Conservation (phyloP, 176 grass and related monocot species). For the Raddia guianensis region DNA sequence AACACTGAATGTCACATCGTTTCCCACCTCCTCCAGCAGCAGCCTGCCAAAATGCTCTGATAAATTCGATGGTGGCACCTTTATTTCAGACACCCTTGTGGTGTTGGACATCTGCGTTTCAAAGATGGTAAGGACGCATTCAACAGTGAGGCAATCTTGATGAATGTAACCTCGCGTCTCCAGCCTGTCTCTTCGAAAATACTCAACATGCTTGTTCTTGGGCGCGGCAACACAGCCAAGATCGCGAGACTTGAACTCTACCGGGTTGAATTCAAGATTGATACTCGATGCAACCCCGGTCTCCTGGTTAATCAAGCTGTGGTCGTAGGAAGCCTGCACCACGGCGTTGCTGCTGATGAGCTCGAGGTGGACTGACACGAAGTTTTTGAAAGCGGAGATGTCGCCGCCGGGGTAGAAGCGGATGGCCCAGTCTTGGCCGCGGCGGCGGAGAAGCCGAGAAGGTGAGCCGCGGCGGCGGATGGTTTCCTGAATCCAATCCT, state of each 20-base stretch:
- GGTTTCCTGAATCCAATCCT: no score
- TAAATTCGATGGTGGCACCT: not conserved
- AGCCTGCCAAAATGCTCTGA: not conserved
- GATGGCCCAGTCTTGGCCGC: not conserved
- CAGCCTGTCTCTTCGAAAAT: not conserved
- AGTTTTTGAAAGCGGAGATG: not conserved
- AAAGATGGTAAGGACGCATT: constrained; percentile 2
- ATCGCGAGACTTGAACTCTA: not conserved
- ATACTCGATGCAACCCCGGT: not conserved
- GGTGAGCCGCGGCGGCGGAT: no score
- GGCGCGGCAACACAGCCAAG: not conserved
- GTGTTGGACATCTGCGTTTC: not conserved
- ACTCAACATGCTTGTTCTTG: not conserved
- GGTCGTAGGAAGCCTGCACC: constrained; percentile 4
- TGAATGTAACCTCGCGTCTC: constrained; percentile 16
- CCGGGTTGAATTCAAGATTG: no score
- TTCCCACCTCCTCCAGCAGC: not conserved
- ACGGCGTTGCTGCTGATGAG: not conserved
- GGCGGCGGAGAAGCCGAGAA: no score
- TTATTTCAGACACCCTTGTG: not conserved
- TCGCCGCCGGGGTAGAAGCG: constrained; percentile 27
- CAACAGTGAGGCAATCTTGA: constrained; percentile 25
- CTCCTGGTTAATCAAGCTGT: constrained; percentile 3
- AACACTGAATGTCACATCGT: constrained; percentile 41
- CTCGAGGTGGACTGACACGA: not conserved